Percentiles rank a stretch among this genome's conserved stretches.
Evolutionary conservation across 2,329 filamentous ascomycete genomes (phyloP).

Genomic region (Pyrenophora seminiperda): DNA sequence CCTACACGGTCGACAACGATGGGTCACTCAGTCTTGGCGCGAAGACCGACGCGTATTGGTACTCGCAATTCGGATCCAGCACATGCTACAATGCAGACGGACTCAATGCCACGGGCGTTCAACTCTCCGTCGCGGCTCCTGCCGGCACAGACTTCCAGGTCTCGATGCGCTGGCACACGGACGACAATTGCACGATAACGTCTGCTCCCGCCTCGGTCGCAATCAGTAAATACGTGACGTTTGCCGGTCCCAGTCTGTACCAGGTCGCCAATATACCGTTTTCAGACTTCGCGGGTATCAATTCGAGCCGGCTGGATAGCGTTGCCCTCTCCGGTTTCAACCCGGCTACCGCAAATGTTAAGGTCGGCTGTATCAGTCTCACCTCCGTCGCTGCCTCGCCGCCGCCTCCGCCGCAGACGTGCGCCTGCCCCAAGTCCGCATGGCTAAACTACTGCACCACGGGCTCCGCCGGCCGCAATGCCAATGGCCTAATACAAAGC

Average conservation of each 20-base stretch:
- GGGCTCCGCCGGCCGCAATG: conserved; percentile 1
- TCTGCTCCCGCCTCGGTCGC: conserved; percentile 2
- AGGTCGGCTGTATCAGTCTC: conserved; percentile 9
- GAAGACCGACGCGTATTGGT: conserved; percentile 5
- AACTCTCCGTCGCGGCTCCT: conserved; percentile 8
- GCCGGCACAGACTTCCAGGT: conserved; percentile 8
- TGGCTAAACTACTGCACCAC: conserved; percentile 15
- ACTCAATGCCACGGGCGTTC: conserved; percentile 7
- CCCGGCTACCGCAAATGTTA: conserved; percentile 1
- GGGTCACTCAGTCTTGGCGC: conserved; percentile 6
- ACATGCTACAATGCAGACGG: conserved; percentile 10
- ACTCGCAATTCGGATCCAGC: conserved; percentile 3
- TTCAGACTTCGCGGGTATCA: conserved; percentile 11
- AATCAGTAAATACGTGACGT: conserved; percentile 8
- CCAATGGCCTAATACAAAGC: conserved; percentile 7
- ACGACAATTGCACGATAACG: not conserved
- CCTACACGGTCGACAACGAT: conserved; percentile 5
- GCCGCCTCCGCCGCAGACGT: not conserved
- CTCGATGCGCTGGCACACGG: conserved; percentile 9
- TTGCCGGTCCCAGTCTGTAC: not conserved
- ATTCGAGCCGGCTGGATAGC: conserved; percentile 11
- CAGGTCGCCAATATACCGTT: conserved; percentile 12
- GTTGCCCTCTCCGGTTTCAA: conserved; percentile 4
- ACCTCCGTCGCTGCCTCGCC: not conserved
- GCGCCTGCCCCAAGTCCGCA: conserved; percentile 4